Conservation (phyloP, 768 basidiomycete genomes). For the Nidularia pulvinata region DNA sequence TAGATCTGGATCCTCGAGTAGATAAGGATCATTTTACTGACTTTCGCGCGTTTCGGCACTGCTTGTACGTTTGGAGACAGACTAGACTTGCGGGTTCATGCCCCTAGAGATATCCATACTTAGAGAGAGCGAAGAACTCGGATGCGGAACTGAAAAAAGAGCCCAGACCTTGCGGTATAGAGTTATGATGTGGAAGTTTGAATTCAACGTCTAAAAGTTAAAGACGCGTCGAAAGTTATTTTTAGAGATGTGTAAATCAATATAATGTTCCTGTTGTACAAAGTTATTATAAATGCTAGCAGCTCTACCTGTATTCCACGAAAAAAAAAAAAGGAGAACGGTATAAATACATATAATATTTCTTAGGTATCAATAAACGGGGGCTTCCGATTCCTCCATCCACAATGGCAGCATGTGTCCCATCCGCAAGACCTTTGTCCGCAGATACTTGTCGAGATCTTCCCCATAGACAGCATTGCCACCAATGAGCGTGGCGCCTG, state of each 20-base stretch:
- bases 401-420: conserved; percentile 85
- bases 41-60: no score
- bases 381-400: conserved; percentile 31
- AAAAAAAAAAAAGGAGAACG: conserved; percentile 7
- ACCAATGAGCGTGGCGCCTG: conserved; percentile 82
- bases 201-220: no score
- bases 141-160: no score
- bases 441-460: conserved; percentile 93
- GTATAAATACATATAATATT: no score
- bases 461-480: conserved; percentile 74
- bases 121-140: no score
- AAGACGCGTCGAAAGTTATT: neutral
- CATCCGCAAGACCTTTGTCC: conserved; percentile 97
- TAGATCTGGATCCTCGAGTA: no score
- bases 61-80: no score
- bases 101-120: no score
- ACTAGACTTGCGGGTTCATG: no score
- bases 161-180: no score
- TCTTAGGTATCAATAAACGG: conserved; percentile 12
- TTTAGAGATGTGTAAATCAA: neutral
- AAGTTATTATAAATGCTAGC: neutral
- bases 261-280: neutral
- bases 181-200: no score
- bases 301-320: conserved; percentile 1
- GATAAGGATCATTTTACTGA: no score